These are phyloP conservation scores for Aspergillus pseudotamarii DNA, from an alignment of 2,329 filamentous ascomycete genomes.

Conservation along the genomic window DNA sequence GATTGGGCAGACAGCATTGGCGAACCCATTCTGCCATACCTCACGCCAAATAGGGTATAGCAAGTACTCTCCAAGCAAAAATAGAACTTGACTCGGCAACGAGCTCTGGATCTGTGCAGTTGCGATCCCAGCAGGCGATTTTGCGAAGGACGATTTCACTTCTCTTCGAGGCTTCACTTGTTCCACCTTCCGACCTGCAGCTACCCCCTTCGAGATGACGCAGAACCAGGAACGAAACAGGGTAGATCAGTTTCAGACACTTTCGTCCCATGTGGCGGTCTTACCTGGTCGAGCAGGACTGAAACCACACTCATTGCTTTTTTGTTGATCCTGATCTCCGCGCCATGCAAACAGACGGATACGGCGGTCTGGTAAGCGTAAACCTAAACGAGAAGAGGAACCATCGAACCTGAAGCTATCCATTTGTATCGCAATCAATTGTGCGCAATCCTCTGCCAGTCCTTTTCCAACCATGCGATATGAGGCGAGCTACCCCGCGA, in stretches of 20 bases:
- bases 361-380: slow-evolving; percentile 21
- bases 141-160: not conserved
- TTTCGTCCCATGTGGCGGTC: slow-evolving; percentile 34
- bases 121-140: slow-evolving; percentile 1
- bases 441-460: slow-evolving; percentile 1
- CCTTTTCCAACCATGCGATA: not conserved
- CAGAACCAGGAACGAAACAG: slow-evolving; percentile 22
- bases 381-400: slow-evolving; percentile 10
- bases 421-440: slow-evolving; percentile 13
- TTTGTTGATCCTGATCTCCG: slow-evolving; percentile 15
- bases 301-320: slow-evolving; percentile 14
- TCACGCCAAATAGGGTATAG: slow-evolving; percentile 19
- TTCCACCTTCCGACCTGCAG: slow-evolving; percentile 34
- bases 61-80: slow-evolving; percentile 16
- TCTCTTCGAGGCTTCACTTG: slow-evolving; percentile 33
- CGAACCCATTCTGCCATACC: slow-evolving; percentile 25
- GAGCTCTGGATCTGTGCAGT: slow-evolving; percentile 10
- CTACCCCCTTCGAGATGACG: slow-evolving; percentile 28
- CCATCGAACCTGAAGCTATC: slow-evolving; percentile 13
- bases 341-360: slow-evolving; percentile 33
- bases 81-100: slow-evolving; percentile 16
- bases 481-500: not conserved
- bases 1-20: slow-evolving; percentile 16
- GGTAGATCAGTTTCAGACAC: slow-evolving; percentile 29
- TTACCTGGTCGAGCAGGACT: slow-evolving; percentile 21